Evolutionary conservation across 163 green algal species (phyloP).

Genomic region (Prototheca wickerhamii): DNA sequence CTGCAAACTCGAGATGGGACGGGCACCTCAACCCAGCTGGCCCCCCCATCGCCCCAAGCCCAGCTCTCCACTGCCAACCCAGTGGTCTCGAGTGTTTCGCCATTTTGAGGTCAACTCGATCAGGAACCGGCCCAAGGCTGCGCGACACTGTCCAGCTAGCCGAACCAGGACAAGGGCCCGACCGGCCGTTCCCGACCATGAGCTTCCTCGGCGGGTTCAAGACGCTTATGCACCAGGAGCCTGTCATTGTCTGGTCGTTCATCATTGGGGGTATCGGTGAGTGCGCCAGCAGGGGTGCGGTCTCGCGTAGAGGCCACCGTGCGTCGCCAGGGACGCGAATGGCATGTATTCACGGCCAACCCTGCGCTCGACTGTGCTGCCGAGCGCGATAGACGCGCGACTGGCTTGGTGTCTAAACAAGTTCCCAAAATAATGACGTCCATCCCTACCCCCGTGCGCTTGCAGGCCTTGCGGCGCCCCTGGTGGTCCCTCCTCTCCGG

Average conservation of each 20-base stretch:
- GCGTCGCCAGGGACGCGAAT: not conserved
- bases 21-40: too few species aligned
- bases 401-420: not conserved
- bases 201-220: not conserved
- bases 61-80: too few species aligned
- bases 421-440: not conserved
- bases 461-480: constrained; percentile 21
- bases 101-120: not conserved
- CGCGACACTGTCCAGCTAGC: not conserved
- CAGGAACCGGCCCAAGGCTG: not conserved
- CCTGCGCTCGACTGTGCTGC: not conserved
- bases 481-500: constrained; percentile 30
- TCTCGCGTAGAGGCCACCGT: not conserved
- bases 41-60: too few species aligned
- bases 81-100: too few species aligned
- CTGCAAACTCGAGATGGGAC: too few species aligned
- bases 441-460: not conserved
- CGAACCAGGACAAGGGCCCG: not conserved
- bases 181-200: not conserved
- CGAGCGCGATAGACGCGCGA: not conserved
- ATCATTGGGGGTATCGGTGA: constrained; percentile 31
- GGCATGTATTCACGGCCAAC: too few species aligned
- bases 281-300: not conserved
- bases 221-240: constrained; percentile 10
- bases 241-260: constrained; percentile 32